Percentiles rank a stretch among this genome's conserved stretches.
These are phyloP conservation scores for Fusarium sp. DNA, from an alignment of 2,329 filamentous ascomycete genomes.

Conservation along the genomic window DNA sequence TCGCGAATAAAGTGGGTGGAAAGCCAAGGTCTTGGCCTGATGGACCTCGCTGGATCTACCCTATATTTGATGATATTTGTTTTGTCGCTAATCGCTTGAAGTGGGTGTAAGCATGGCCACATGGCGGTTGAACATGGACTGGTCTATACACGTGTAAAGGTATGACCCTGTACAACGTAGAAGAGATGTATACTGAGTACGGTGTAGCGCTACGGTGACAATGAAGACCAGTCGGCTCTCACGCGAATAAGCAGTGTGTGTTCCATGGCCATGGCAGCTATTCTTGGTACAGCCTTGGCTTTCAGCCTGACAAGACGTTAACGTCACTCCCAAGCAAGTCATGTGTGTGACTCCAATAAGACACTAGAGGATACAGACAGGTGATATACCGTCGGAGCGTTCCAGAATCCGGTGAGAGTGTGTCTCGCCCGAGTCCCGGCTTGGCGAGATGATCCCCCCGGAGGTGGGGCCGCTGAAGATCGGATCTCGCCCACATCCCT, in stretches of 20 bases:
- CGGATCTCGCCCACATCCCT: constrained; percentile 5
- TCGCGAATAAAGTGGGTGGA: not conserved
- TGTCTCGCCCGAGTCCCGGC: not conserved
- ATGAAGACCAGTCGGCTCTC: no score
- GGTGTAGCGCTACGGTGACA: not conserved
- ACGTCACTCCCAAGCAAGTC: not conserved
- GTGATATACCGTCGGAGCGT: not conserved
- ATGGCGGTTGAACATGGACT: not conserved
- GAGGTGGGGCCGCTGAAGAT: constrained; percentile 8
- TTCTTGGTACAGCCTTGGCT: not conserved
- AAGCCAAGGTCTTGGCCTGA: not conserved
- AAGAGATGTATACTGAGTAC: not conserved
- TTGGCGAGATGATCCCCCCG: not conserved
- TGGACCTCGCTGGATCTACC: not conserved
- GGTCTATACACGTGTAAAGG: not conserved
- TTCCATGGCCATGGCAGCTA: not conserved
- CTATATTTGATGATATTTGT: not conserved
- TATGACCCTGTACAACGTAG: not conserved
- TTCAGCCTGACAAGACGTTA: not conserved
- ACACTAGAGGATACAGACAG: not conserved
- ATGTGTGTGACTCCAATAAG: not conserved
- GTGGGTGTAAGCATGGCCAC: not conserved
- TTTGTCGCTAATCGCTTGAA: not conserved
- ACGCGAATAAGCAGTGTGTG: no score
- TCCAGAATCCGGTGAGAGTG: constrained; percentile 1